These are phyloP conservation scores for Coffea canephora DNA, from an alignment of 257 asterid genomes.

Conservation along the genomic window DNA sequence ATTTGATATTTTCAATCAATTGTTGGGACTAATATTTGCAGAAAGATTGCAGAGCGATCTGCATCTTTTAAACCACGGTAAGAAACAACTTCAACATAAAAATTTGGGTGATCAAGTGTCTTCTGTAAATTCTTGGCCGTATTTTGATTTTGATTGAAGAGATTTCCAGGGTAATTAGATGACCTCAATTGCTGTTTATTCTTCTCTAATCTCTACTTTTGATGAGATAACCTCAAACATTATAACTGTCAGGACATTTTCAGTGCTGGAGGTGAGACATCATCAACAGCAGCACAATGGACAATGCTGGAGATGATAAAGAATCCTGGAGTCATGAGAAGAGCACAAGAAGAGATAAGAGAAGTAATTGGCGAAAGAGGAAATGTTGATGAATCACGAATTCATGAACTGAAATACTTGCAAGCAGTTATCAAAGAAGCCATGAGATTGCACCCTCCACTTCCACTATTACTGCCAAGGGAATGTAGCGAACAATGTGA, in stretches of 20 bases:
- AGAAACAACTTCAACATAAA: too few relatives aligned
- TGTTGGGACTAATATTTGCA: neutral
- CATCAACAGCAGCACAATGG: slow-evolving; percentile 16
- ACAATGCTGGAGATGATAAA: slow-evolving; percentile 22
- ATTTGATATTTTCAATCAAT: too few relatives aligned
- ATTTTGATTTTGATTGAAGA: too few relatives aligned
- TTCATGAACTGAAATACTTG: slow-evolving; percentile 15
- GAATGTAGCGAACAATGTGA: slow-evolving; percentile 7
- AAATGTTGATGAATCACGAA: slow-evolving; percentile 5
- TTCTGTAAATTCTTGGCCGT: neutral
- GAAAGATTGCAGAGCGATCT: neutral
- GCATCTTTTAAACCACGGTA: too few relatives aligned
- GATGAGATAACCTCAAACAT: too few relatives aligned
- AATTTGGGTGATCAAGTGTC: neutral
- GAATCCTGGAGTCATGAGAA: neutral
- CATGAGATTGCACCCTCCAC: slow-evolving; percentile 15
- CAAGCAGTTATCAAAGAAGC: slow-evolving; percentile 17
- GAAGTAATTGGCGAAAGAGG: neutral
- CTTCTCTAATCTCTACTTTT: neutral
- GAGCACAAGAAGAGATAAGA: slow-evolving; percentile 21
- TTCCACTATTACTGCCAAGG: slow-evolving; percentile 14
- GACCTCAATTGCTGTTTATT: neutral
- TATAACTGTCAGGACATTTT: slow-evolving; percentile 5
- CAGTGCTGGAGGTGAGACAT: slow-evolving; percentile 20
- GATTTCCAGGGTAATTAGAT: too few relatives aligned